Evolutionary conservation across 2,329 filamentous ascomycete genomes (phyloP), one percentile per base, ranked within the genome.

Genomic region (Phyllosticta citribraziliensis): DNA sequence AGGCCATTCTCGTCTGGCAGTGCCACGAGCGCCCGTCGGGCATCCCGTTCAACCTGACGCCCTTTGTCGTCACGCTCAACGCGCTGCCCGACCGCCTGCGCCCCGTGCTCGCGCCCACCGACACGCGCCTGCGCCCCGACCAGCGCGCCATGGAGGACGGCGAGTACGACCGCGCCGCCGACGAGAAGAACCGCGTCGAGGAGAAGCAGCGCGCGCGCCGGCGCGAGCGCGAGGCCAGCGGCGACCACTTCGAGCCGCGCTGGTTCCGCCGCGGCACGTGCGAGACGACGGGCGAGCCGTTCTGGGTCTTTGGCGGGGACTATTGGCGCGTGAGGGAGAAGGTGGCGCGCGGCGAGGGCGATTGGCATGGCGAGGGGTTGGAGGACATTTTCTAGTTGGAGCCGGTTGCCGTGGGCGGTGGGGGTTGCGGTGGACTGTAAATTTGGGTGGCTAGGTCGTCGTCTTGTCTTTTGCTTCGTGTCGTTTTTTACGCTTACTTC

Each of bases 61-160:
- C 94, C 0, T 97, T 99, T 70, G 94, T 92, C 14, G 82, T 99
- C 62, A 96, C 92, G 0, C 87, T 99, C 65, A 99, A 99, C 75
- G 90, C 92, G 66, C 81, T 97, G 56, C 88, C 93, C 59, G 89
- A 96, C n/a, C 79, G 83, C n/a, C 80, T 99, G 19, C 79, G 77
- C 57, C 84, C 87, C 4, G 85, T 88, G 76, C 78, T 99, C 17
- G 89, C 94, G 47, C 94, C 94, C 0, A 99, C 94, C 0, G 94
- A 99, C 73, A 96, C 93, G 1, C 83, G 94, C n/a, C 79, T 96
- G 33, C 83, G 94, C 30, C 93, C 94, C 0, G 94, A 99, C 74
- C 94, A 99, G 77, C 83, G 94, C 11, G 94, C 94, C 1, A 99
- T 99, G 94, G 94, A 99, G 73, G 92, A 97, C 64, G 94, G 93